Base-by-base conservation (phyloP, 1,284 basidiomycete genomes). In the Microbotryum lychnidis-dioicae region DNA sequence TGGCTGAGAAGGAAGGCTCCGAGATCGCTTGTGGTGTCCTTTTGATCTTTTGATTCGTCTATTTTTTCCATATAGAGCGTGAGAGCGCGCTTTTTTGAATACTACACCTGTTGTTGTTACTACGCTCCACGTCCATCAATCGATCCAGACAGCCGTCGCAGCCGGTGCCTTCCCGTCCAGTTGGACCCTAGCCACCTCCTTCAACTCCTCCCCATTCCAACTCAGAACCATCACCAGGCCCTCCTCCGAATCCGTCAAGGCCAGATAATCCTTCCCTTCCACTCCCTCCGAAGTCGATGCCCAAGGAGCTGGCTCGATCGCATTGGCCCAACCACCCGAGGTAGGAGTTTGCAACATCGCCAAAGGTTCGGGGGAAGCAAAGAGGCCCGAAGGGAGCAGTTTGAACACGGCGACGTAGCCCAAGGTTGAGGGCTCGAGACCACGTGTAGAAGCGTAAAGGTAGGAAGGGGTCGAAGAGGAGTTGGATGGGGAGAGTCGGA, bases 241-340 rank as follows among this genome's bases (percentile, higher is more conserved):
- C 50, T 72, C 67, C 63, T 76, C 75, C 54, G 72, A 74, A 56
- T 75, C 74, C 20, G 76, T 77, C 20, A 77, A 64, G 5, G 70
- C 73, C 42, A 75, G 66, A 50, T 68, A 76, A 9, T 72, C 70
- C 56, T 69, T 62, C 1, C 66, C 69, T 0, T 58, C 44, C 4
- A 58, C 66, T 8, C 21, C 55, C 1, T 66, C 66, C 29, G 53
- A 23, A n/a, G 48, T 57, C 46, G 51, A 58, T n/a, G 71, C 64
- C 1, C 62, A 33, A 10, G 61, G 64, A 21, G 75, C 74, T 33
- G 74, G 72, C 54, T 75, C 73, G 33, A 77, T 75, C 0, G 76
- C 76, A 60, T 77, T 77, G 1, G 76, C 76, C 76, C 76, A 77
- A 3, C 76, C 76, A n/a, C 76, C 76, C 4, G 68, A 71, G 0